Conservation (phyloP, 805 yeast genomes). For the Tetrapisispora phaffii region DNA sequence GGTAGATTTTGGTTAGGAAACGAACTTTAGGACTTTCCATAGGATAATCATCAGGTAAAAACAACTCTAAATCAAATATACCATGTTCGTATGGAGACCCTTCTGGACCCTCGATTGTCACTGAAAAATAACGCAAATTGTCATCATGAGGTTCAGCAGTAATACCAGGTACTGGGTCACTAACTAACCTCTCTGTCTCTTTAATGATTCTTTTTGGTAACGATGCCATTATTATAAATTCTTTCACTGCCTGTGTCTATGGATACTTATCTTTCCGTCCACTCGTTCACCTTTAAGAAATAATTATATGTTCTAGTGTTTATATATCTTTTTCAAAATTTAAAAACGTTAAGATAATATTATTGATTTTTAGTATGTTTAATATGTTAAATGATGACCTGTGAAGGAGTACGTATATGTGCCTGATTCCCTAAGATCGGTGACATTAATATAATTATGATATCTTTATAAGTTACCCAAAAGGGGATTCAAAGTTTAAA, state of each 20-base stretch:
- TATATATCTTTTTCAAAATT: too few species aligned
- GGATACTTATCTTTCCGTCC: neutral
- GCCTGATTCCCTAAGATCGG: too few species aligned
- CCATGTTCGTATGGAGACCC: constrained; percentile 90
- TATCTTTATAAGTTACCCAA: too few species aligned
- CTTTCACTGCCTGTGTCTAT: neutral
- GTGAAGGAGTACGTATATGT: too few species aligned
- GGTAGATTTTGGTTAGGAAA: constrained; percentile 87
- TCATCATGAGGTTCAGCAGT: constrained; percentile 90
- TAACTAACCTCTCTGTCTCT: constrained; percentile 84
- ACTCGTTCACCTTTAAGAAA: too few species aligned
- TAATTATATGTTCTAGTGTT: too few species aligned
- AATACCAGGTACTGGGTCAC: constrained; percentile 96
- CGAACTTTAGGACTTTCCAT: constrained; percentile 97
- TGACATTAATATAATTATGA: too few species aligned
- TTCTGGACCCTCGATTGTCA: constrained; percentile 82
- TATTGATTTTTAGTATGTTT: too few species aligned
- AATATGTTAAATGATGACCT: too few species aligned
- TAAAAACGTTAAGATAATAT: too few species aligned
- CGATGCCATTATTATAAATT: constrained; percentile 19
- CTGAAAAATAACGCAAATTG: constrained; percentile 86
- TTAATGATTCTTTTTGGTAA: constrained; percentile 89
- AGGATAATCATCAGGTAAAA: constrained; percentile 93
- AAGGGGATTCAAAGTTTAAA: too few species aligned
- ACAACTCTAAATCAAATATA: constrained; percentile 70